A percentile compares a stretch with the other conserved stretches of the same genome.
phyloP scores from a whole-genome alignment of 1,139 yeast species.

The Kodamaea alishanica region DNA sequence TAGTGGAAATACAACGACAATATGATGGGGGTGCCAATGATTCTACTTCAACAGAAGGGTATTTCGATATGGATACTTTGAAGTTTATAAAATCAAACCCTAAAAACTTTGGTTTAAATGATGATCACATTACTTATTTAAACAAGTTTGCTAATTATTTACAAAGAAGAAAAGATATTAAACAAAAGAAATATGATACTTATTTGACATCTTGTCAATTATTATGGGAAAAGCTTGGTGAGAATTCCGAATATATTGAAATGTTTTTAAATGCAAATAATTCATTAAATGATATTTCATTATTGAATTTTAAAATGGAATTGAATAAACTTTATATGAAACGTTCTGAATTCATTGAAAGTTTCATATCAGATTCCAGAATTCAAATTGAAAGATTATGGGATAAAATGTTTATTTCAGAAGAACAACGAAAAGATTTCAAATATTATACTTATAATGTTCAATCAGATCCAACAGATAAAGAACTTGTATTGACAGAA shows the following conservation, averaged over 20 bases:
- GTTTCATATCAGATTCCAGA: conserved; percentile 62
- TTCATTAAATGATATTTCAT: conserved; percentile 35
- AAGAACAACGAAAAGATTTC: conserved; percentile 37
- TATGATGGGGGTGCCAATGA: conserved; percentile 18
- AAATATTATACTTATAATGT: conserved; percentile 36
- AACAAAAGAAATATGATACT: conserved; percentile 32
- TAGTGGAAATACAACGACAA: conserved; percentile 32
- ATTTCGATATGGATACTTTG: conserved; percentile 37
- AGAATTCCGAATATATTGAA: conserved; percentile 32
- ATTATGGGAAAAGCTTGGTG: conserved; percentile 52
- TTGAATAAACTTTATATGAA: conserved; percentile 53
- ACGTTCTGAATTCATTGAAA: conserved; percentile 62
- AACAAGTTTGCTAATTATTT: conserved; percentile 27
- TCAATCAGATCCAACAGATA: conserved; percentile 40
- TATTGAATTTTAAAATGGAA: conserved; percentile 48
- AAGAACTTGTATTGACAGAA: conserved; percentile 49
- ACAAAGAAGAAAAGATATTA: conserved; percentile 27
- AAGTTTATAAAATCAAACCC: conserved; percentile 37
- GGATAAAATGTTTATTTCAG: conserved; percentile 58
- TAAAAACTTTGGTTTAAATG: conserved; percentile 38
- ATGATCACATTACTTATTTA: conserved; percentile 33
- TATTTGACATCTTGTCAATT: conserved; percentile 35
- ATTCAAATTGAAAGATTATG: conserved; percentile 57
- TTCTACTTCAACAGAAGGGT: conserved; percentile 16
- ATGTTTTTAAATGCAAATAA: conserved; percentile 36